Evolutionary conservation across 2,329 filamentous ascomycete species (phyloP).

Genomic region (Helotiales sp.): DNA sequence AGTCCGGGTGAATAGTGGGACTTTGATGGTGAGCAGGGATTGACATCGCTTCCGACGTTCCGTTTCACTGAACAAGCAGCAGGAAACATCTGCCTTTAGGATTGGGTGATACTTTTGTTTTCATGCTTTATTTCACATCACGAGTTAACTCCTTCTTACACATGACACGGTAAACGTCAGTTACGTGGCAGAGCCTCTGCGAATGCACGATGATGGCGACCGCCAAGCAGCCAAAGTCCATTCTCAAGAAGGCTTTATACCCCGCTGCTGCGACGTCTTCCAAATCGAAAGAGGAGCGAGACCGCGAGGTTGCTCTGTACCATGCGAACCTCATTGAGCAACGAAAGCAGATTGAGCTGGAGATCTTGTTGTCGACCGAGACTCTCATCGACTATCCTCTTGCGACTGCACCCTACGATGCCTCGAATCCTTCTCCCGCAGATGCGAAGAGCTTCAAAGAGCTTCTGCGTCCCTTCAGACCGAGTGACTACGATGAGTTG

Average conservation of each 20-base stretch:
- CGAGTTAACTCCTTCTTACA: not conserved
- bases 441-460: slow-evolving; percentile 67
- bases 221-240: slow-evolving; percentile 47
- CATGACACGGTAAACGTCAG: not conserved
- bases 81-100: not conserved
- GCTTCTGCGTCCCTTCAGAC: slow-evolving; percentile 73
- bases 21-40: slow-evolving; percentile 13
- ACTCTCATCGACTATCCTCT: slow-evolving; percentile 44
- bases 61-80: slow-evolving; percentile 3
- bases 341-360: slow-evolving; percentile 73
- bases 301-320: slow-evolving; percentile 68
- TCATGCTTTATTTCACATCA: not conserved
- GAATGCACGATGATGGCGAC: slow-evolving; percentile 27
- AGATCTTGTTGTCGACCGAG: slow-evolving; percentile 73
- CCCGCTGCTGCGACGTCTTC: slow-evolving; percentile 40
- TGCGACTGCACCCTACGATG: slow-evolving; percentile 47
- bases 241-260: slow-evolving; percentile 59
- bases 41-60: slow-evolving; percentile 16
- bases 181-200: not conserved
- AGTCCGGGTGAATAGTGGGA: slow-evolving; percentile 21
- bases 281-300: slow-evolving; percentile 49
- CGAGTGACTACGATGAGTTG: slow-evolving; percentile 84
- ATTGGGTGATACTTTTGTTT: not conserved
- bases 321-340: slow-evolving; percentile 83
- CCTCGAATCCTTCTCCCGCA: slow-evolving; percentile 51